Conservation (phyloP, 768 basidiomycete species). For the Kondoa subrosea region DNA sequence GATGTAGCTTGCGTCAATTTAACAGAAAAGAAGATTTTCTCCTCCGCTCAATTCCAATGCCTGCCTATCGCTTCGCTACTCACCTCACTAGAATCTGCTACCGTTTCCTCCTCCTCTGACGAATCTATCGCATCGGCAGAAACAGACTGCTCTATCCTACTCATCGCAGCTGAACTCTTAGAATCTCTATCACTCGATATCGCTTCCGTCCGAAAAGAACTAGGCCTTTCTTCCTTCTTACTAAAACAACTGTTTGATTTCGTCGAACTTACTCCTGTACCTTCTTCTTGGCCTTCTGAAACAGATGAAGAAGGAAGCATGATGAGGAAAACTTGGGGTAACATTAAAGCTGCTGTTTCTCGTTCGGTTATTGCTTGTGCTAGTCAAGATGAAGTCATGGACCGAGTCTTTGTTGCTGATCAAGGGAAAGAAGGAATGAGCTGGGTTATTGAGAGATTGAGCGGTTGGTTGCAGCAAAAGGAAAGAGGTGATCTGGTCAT, state of each 20-base stretch:
- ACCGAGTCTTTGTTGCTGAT: slow-evolving; percentile 61
- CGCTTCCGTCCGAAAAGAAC: not conserved
- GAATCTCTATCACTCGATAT: slow-evolving; percentile 19
- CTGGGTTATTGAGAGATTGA: slow-evolving; percentile 53
- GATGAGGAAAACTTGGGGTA: slow-evolving; percentile 21
- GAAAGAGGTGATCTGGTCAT: slow-evolving; percentile 58
- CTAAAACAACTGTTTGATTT: slow-evolving; percentile 21
- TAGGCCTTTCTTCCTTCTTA: slow-evolving; percentile 4
- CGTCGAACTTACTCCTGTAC: slow-evolving; percentile 15
- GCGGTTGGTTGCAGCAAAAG: slow-evolving; percentile 46
- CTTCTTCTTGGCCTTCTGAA: slow-evolving; percentile 15
- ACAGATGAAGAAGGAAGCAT: slow-evolving; percentile 4
- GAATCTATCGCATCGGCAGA: slow-evolving; percentile 8
- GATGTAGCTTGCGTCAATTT: not conserved
- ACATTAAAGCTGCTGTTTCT: slow-evolving; percentile 70
- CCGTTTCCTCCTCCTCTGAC: not conserved
- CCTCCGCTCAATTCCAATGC: slow-evolving; percentile 3
- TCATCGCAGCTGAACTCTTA: slow-evolving; percentile 17
- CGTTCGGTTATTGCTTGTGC: slow-evolving; percentile 72
- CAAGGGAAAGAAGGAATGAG: slow-evolving; percentile 39
- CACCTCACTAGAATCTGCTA: not conserved
- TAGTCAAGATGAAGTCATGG: slow-evolving; percentile 59
- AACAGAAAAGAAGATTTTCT: not conserved
- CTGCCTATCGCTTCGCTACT: slow-evolving; percentile 1
- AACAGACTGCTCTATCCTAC: slow-evolving; percentile 21